phyloP scores from a whole-genome alignment of 176 grass and related monocot species.

The Musa beccarii region DNA sequence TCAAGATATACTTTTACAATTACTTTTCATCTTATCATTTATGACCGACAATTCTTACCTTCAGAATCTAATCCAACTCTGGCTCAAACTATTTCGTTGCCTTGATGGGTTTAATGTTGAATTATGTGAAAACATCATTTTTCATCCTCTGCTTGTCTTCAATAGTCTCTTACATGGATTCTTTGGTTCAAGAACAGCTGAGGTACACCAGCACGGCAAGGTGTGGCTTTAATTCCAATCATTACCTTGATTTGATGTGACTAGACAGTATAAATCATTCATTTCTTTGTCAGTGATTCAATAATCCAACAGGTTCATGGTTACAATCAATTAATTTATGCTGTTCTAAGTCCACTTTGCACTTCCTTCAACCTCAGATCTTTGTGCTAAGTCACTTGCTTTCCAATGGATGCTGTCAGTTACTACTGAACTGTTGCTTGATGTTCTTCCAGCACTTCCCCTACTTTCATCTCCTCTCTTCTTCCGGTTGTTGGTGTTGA shows the following conservation, averaged over 20 bases:
- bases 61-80: too few relatives aligned
- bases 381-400: background rate
- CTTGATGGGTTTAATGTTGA: too few relatives aligned
- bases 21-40: too few relatives aligned
- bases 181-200: too few relatives aligned
- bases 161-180: too few relatives aligned
- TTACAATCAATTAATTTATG: background rate
- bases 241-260: background rate
- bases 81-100: too few relatives aligned
- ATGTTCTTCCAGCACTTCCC: too few relatives aligned
- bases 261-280: background rate
- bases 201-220: background rate
- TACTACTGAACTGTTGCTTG: too few relatives aligned
- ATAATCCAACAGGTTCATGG: background rate
- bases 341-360: background rate
- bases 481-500: background rate
- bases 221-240: background rate
- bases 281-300: background rate
- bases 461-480: background rate
- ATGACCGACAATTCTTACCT: too few relatives aligned
- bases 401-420: background rate
- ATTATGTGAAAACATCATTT: too few relatives aligned
- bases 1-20: too few relatives aligned
- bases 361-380: background rate
- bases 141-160: too few relatives aligned